These are phyloP conservation scores for Domatiomyces globalis DNA, from an alignment of 2,329 filamentous ascomycete genomes.

Conservation along the genomic window DNA sequence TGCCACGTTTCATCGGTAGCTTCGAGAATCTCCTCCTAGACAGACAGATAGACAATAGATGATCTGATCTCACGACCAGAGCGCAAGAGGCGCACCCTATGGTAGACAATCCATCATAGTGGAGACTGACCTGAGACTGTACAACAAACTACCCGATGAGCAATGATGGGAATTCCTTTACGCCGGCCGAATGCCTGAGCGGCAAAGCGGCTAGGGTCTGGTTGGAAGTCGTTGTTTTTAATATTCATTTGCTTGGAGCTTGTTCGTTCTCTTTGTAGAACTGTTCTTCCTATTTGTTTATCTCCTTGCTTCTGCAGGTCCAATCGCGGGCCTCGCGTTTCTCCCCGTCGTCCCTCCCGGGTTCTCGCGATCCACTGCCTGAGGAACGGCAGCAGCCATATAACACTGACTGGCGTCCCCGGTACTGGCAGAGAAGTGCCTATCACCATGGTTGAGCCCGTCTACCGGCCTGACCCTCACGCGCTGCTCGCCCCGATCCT, in stretches of 20 bases:
- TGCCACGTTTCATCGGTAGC: too few relatives aligned
- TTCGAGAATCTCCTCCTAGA: too few relatives aligned
- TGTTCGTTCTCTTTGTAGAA: not conserved
- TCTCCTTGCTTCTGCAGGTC: not conserved
- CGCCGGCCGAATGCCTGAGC: not conserved
- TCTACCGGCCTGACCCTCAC: slow-evolving; percentile 41
- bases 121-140: not conserved
- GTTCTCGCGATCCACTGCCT: too few relatives aligned
- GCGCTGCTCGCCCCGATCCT: slow-evolving; percentile 48
- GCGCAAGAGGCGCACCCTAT: too few relatives aligned
- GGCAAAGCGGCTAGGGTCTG: not conserved
- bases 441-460: slow-evolving; percentile 36
- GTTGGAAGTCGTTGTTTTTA: not conserved
- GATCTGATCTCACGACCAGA: too few relatives aligned
- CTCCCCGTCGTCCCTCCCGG: not conserved
- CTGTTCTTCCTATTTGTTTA: not conserved
- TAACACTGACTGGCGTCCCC: too few relatives aligned
- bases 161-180: not conserved
- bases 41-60: too few relatives aligned
- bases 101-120: too few relatives aligned
- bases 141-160: not conserved
- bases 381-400: not conserved
- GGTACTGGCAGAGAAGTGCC: not conserved
- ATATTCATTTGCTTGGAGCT: not conserved
- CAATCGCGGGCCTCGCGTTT: not conserved